Evolutionary conservation across 371 early-diverging fungal species (phyloP), one percentile per base, ranked within the genome.

Genomic region (Basidiobolus meristosporus): DNA sequence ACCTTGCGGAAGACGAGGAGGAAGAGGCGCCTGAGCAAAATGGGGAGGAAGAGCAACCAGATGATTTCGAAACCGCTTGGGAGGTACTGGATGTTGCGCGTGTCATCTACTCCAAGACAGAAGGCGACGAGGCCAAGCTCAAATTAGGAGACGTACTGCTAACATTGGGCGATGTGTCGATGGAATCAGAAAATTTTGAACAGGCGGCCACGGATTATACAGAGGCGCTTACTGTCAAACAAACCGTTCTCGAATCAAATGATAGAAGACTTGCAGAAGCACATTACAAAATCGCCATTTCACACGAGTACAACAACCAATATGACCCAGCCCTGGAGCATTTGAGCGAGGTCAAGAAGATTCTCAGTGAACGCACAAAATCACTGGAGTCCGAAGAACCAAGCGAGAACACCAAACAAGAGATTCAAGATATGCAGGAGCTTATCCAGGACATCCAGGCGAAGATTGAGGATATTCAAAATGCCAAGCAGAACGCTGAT

Each of bases 61-160:
- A 81, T 42, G 88, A 87, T 42, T 81, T 91, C 41, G 76, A 71
- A n/a, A 59, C 77, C 1, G 91, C 91, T 1, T 90, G 85, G 84
- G 78, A 87, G 43, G 70, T 78, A 21, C 60, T 91, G 36, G 89
- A 88, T 45, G 50, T 85, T 14, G 86, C 88, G 10, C 77, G 90
- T 14, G 63, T 86, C 7, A 77, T 87, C 7, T 85, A 77, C 43
- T 63, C 70, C 38, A 67, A 78, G 31, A 52, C 56, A 12, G 71
- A 61, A 0, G 69, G 64, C 30, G 56, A 64, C 18, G 66, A 77
- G 30, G 61, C 73, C 1, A 66, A 63, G 34, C 50, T 71, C 3
- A 79, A 74, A 37, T 48, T 77, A 10, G 72, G 73, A 0, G 86
- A 85, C 47, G 76, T 82, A 14, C 63, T 73, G 31, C 62, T 77